Evolutionary conservation across 2,329 filamentous ascomycete species (phyloP).

Genomic region (Penicillium sp.): DNA sequence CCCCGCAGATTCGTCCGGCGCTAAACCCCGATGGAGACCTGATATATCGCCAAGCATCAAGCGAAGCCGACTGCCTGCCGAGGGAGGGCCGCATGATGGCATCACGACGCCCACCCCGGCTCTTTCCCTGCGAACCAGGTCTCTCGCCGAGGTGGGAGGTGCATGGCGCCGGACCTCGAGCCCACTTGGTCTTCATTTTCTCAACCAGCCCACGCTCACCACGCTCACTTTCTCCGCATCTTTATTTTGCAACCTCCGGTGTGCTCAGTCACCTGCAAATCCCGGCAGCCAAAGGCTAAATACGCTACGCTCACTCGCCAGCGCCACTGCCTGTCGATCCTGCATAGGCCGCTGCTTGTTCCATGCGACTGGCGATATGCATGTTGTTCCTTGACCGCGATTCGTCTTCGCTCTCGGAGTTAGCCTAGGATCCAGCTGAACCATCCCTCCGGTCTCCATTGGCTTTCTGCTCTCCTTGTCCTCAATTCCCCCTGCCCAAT

Average conservation of each 20-base stretch:
- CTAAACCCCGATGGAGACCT: constrained; percentile 2
- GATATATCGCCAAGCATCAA: constrained; percentile 3
- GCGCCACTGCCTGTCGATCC: constrained; percentile 16
- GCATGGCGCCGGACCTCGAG: not conserved
- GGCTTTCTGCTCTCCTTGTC: not conserved
- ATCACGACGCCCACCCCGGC: constrained; percentile 22
- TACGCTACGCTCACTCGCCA: constrained; percentile 1
- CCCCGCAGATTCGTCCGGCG: constrained; percentile 14
- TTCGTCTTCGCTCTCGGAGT: constrained; percentile 2
- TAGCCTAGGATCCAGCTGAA: constrained; percentile 6
- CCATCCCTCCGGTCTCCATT: not conserved
- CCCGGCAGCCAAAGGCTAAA: constrained; percentile 3
- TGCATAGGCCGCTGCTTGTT: constrained; percentile 25
- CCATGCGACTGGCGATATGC: constrained; percentile 14
- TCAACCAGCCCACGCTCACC: not conserved
- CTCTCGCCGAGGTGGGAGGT: no score
- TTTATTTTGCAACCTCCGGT: constrained; percentile 23
- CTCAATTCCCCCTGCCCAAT: not conserved
- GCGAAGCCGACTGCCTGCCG: constrained; percentile 8
- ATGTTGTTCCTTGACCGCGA: constrained; percentile 10
- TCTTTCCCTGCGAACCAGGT: constrained; percentile 11
- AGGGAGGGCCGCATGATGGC: constrained; percentile 18
- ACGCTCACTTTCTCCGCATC: constrained; percentile 19
- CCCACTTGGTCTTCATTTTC: constrained; percentile 3
- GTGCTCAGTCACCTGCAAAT: constrained; percentile 20